These are phyloP conservation scores for Euphorbia schlechtendalii DNA, from an alignment of 441 rosid genomes.

Conservation along the genomic window DNA sequence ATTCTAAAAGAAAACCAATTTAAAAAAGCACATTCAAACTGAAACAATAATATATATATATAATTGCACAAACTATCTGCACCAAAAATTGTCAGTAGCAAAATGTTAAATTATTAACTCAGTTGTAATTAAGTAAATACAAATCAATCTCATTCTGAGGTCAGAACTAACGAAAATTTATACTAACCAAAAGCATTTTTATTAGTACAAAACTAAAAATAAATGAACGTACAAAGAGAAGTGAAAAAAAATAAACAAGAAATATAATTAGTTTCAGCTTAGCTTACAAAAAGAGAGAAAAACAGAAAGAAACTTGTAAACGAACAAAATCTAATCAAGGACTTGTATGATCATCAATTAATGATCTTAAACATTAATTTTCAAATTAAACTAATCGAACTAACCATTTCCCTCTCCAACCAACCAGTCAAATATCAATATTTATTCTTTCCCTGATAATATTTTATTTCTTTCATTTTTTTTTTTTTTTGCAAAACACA, in stretches of 20 bases:
- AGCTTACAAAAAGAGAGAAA: constrained; percentile 7
- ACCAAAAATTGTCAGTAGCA: no score
- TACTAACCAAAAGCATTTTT: no score
- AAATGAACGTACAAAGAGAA: neutral
- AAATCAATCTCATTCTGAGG: no score
- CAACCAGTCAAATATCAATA: neutral
- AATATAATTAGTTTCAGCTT: neutral
- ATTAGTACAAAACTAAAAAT: neutral
- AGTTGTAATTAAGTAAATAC: no score
- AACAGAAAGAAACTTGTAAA: constrained; percentile 25
- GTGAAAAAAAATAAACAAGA: constrained; percentile 22
- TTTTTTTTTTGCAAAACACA: no score
- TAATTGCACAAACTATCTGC: no score
- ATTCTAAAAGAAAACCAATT: no score
- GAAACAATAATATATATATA: no score
- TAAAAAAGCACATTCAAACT: no score
- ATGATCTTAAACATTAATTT: constrained; percentile 9
- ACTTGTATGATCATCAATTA: constrained; percentile 1
- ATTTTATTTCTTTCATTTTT: no score
- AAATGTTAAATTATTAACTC: no score
- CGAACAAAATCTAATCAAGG: constrained; percentile 18
- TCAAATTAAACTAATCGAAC: constrained; percentile 4
- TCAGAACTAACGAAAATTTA: no score
- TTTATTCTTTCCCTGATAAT: neutral
- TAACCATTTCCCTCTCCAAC: constrained; percentile 6